Evolutionary conservation across 2,329 filamentous ascomycete species (phyloP), one percentile per base, ranked within the genome.

Genomic region (Botryotinia narcissicola): DNA sequence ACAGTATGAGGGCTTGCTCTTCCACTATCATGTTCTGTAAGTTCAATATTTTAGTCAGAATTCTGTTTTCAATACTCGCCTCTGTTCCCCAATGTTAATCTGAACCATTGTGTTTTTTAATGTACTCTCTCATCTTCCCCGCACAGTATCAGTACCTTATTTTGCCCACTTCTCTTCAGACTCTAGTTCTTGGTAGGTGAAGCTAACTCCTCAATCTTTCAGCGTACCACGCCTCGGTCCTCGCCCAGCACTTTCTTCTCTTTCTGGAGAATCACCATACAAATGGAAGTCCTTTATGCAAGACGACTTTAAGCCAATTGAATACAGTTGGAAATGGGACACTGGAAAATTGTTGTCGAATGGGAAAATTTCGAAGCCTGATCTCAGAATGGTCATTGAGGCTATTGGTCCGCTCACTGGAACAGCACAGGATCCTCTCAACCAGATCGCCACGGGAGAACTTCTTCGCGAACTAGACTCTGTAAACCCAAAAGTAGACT

Each of bases 291-390:
- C 40, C 5, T 64, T 64, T 18, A 44, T 64, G 40, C 42, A 64
- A 29, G 62, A 64, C 42, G 62, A 64, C 62, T 64, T 64, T 20
- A 64, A 64, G 20, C 29, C 62, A 42, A 35, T 46, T n/a, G 42
- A 64, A 64, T 64, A 46, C 18, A 64, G n/a, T 29, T 64, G 40
- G 62, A 64, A 64, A 44, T 64, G 62, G 62, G 62, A 64, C 22
- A 46, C 62, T 46, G 62, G 42, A 18, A 64, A 64, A 20, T 0
- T 46, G n/a, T 46, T 64, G 10, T 64, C 62, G 29, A 64, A 64
- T 25, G 62, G 62, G 46, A 32, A 44, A 12, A 64, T 64, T 10
- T 64, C 62, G 6, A 64, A 64, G 20, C 62, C 62, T 64, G 62
- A 46, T 35, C 62, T 64, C 42, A 64, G 62, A 32, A 25, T 64